Base-by-base conservation (phyloP, 805 yeast species). In the Cyberlindnera saturnus region DNA sequence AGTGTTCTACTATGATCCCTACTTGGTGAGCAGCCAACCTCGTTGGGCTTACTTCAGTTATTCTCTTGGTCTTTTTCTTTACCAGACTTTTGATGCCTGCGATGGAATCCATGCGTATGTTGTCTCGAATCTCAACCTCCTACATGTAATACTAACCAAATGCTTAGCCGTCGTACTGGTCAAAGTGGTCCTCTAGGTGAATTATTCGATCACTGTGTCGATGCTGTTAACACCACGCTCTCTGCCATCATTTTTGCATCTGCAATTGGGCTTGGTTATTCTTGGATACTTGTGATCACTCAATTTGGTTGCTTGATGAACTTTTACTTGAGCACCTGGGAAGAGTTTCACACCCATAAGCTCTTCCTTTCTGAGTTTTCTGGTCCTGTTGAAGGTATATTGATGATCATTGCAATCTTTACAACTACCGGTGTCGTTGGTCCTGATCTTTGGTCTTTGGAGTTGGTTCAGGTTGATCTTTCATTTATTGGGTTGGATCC, bases 331-430 rank as follows among this genome's bases (percentile, higher is more conserved):
- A 82, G 95, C 32, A 90, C 97, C 1, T 90, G 97, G 97, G 98
- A 90, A 65, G 96, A 89, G 60, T 90, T 78, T 62, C 91, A 89
- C 60, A 90, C 97, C 1, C 95, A 88, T 55, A 81, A 79, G 38
- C 69, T 90, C 40, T 90, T 73, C 61, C 68, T 90, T 41, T 79
- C 91, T 31, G 81, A 74, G 48, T 80, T 87, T 55, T 84, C 95
- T 13, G 98, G 98, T 0, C 98, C 98, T 0, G 97, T 91, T 4
- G 98, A 90, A 64, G 98, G 98, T 3, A 86, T 90, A 26, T 59
- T 88, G 50, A 70, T 82, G 65, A 69, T 87, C 41, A 63, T 76
- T 18, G 61, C 55, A 0, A 64, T 82, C 15, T 87, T 77, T 56
- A 43, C 77, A 4, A 36, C 75, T 18, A 84, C 95, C 0, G 96